A percentile compares a stretch with the other conserved stretches of the same genome.
phyloP scores from a whole-genome alignment of 768 basidiomycete genomes.

The Mycena vitilis region DNA sequence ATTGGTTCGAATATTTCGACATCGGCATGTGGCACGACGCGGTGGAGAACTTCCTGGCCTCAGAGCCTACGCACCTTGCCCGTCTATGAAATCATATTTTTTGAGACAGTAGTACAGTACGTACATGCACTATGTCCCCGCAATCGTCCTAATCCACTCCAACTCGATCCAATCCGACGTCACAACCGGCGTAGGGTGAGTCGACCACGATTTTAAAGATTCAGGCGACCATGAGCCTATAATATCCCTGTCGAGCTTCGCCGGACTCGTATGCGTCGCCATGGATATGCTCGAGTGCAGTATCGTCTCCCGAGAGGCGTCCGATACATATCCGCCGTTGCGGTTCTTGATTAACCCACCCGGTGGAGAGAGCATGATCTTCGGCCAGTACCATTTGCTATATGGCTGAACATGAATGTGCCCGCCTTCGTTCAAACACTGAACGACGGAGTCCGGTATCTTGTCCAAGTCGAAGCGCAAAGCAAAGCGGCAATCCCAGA shows the following conservation, averaged over 20 bases:
- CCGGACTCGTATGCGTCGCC: not conserved
- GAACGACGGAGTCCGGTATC: slow-evolving; percentile 54
- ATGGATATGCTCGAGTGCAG: slow-evolving; percentile 20
- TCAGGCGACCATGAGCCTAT: not conserved
- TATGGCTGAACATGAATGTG: slow-evolving; percentile 50
- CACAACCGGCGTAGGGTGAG: slow-evolving; percentile 16
- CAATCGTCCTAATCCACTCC: slow-evolving; percentile 55
- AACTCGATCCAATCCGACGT: slow-evolving; percentile 56
- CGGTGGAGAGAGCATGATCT: slow-evolving; percentile 47
- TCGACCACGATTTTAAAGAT: not conserved
- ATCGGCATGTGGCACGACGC: slow-evolving; percentile 53
- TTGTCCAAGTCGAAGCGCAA: slow-evolving; percentile 57
- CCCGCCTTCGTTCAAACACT: slow-evolving; percentile 32
- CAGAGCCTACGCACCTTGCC: slow-evolving; percentile 2
- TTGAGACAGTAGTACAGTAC: too few species aligned
- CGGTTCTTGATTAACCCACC: too few species aligned
- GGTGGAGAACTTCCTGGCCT: slow-evolving; percentile 48
- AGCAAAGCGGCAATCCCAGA: slow-evolving; percentile 78
- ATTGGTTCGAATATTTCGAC: slow-evolving; percentile 62
- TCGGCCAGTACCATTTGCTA: slow-evolving; percentile 62
- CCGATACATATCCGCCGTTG: too few species aligned
- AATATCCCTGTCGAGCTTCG: slow-evolving; percentile 25
- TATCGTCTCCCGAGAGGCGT: slow-evolving; percentile 13
- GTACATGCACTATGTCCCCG: slow-evolving; percentile 33
- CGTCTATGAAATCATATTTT: slow-evolving; percentile 21